Evolutionary conservation across 192 early-diverging fungal species (phyloP).

Genomic region (Backusella sp.): DNA sequence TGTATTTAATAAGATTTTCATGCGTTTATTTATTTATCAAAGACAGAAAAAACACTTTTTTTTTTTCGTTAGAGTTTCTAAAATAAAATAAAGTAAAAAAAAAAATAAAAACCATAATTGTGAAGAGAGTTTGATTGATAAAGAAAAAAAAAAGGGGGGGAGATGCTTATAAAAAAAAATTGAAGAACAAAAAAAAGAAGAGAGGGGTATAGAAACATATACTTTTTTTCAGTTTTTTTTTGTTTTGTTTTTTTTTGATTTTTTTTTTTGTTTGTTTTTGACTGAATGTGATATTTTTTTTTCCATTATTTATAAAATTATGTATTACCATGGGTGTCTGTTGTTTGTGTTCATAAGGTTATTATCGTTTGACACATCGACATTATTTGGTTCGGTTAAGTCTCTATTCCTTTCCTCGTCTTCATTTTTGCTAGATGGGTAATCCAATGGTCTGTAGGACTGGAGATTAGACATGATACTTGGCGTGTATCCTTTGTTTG

Average conservation of each 20-base stretch:
- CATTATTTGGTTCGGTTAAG: neutral
- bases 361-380: slow-evolving; percentile 13
- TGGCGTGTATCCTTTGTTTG: slow-evolving; percentile 5
- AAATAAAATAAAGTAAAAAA: slow-evolving; percentile 9
- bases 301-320: slow-evolving; percentile 3
- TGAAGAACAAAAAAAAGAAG: slow-evolving; percentile 2
- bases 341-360: neutral
- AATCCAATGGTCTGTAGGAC: slow-evolving; percentile 6
- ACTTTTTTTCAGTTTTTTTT: neutral
- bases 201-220: neutral
- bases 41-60: slow-evolving; percentile 1
- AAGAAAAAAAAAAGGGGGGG: neutral
- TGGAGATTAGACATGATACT: slow-evolving; percentile 16
- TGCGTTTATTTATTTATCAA: slow-evolving; percentile 11
- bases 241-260: neutral
- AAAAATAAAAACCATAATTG: slow-evolving; percentile 10
- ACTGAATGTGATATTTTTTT: neutral
- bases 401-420: neutral
- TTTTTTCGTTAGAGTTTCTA: slow-evolving; percentile 4
- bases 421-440: neutral
- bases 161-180: slow-evolving; percentile 2
- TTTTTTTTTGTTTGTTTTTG: slow-evolving; percentile 9
- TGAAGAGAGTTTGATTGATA: neutral
- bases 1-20: neutral
- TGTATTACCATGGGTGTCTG: slow-evolving; percentile 14